Conservation (phyloP, 441 rosid species). For the Rhodomyrtus psidioides region DNA sequence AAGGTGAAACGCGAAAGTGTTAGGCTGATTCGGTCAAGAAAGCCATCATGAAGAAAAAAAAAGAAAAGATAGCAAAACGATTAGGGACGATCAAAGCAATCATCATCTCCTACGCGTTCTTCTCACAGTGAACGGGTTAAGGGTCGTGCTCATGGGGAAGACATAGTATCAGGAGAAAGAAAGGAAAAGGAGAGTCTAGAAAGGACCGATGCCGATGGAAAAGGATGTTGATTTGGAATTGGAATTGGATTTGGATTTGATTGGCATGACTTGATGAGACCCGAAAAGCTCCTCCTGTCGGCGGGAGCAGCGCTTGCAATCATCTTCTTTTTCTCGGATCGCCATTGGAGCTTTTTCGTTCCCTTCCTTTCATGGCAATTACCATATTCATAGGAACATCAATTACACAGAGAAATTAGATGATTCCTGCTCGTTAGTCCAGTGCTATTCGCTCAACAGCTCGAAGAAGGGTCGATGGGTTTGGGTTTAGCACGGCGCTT, state of each 20-base stretch:
- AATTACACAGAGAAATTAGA: not conserved
- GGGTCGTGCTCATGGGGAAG: not conserved
- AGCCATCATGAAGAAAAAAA: not conserved
- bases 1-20: not conserved
- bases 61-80: not conserved
- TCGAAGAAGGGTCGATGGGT: not conserved
- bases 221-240: not conserved
- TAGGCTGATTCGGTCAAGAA: not conserved
- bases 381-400: not conserved
- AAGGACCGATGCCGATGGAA: not conserved
- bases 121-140: not conserved
- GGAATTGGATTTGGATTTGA: not conserved
- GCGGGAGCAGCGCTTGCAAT: not conserved
- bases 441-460: not conserved
- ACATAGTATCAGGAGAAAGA: not conserved
- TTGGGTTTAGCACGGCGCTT: not conserved
- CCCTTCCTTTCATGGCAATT: not conserved
- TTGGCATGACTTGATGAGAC: not conserved
- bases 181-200: not conserved
- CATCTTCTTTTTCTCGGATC: not conserved
- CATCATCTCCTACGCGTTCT: not conserved
- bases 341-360: not conserved
- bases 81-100: not conserved
- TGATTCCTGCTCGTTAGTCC: not conserved
- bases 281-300: not conserved